phyloP scores from a whole-genome alignment of 768 basidiomycete species.

The Tylopilus rubrobrunneus region DNA sequence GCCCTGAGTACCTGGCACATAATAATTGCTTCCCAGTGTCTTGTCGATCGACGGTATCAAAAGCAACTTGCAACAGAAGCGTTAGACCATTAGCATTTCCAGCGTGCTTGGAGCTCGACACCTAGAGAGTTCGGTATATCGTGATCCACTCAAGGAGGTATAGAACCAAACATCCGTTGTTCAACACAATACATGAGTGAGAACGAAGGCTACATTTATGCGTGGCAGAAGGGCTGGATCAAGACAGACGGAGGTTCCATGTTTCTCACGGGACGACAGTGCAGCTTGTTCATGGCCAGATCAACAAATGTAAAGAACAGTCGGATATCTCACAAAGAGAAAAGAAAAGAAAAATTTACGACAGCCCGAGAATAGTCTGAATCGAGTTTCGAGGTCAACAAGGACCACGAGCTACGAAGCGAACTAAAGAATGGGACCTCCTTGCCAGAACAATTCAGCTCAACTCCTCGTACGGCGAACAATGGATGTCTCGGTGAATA shows the following conservation, averaged over 20 bases:
- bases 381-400: conserved; percentile 27
- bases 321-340: conserved; percentile 16
- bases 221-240: no score
- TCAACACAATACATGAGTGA: no score
- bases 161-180: background rate
- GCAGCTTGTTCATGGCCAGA: background rate
- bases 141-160: no score
- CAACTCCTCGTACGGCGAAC: conserved; percentile 17
- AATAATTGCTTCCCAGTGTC: background rate
- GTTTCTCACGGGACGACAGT: no score
- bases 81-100: no score
- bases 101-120: no score
- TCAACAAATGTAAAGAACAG: background rate
- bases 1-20: background rate
- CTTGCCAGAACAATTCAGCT: background rate
- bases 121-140: no score
- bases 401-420: conserved; percentile 24
- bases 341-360: background rate
- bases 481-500: background rate
- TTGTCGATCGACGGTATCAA: no score
- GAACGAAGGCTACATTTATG: background rate
- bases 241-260: no score
- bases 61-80: no score
- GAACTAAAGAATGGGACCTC: conserved; percentile 21
- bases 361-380: conserved; percentile 35